phyloP scores from a whole-genome alignment of 768 basidiomycete genomes.

The Kondoa malvinella region DNA sequence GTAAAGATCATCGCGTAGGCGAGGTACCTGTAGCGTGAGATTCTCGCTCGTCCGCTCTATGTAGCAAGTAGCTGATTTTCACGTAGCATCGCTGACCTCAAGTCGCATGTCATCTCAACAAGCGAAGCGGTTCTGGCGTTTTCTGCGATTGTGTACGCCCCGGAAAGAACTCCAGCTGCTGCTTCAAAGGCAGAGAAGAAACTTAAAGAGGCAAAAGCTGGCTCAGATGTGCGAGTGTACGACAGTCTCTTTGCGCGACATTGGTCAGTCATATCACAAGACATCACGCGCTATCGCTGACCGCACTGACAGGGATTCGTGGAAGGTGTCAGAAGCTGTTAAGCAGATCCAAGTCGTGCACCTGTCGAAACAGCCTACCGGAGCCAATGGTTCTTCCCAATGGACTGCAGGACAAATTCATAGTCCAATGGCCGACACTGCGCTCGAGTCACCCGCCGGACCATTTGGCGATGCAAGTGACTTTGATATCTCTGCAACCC shows the following conservation, averaged over 20 bases:
- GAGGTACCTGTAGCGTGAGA: constrained; percentile 24
- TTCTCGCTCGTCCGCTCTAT: background rate
- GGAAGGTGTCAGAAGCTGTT: constrained; percentile 43
- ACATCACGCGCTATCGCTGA: background rate
- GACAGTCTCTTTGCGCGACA: constrained; percentile 55
- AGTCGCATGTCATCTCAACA: constrained; percentile 10
- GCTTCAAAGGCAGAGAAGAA: constrained; percentile 53
- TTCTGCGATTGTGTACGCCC: constrained; percentile 55
- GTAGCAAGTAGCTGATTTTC: background rate
- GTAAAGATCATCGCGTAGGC: constrained; percentile 20
- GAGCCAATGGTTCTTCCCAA: constrained; percentile 22
- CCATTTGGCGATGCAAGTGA: constrained; percentile 73
- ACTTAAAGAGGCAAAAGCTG: constrained; percentile 46
- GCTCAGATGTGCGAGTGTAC: constrained; percentile 43
- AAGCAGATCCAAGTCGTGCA: constrained; percentile 59
- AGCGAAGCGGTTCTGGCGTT: constrained; percentile 61
- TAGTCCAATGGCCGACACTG: background rate
- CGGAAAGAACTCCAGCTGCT: constrained; percentile 53
- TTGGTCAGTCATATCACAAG: constrained; percentile 34
- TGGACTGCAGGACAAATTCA: constrained; percentile 39
- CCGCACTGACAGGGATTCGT: constrained; percentile 37
- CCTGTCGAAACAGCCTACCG: constrained; percentile 36
- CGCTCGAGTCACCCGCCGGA: constrained; percentile 44
- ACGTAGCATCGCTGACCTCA: constrained; percentile 20
- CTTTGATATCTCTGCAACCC: constrained; percentile 51